A percentile compares a stretch with the other conserved stretches of the same genome.
Evolutionary conservation across 2,329 filamentous ascomycete genomes (phyloP).

Genomic region (Alternaria dauci): DNA sequence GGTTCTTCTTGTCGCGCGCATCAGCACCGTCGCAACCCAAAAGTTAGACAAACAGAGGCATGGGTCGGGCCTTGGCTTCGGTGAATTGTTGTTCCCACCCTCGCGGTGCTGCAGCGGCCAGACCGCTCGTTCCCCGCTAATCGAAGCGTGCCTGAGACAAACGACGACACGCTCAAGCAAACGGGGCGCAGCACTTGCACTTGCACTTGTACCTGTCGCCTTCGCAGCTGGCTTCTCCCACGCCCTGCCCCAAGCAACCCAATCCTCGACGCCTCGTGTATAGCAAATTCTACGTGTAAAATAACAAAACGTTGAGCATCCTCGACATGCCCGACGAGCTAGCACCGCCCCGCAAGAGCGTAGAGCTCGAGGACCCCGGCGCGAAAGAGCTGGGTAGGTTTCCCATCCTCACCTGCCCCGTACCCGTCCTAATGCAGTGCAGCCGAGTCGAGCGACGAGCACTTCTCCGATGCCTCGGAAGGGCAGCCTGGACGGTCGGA

Average conservation of each 20-base stretch:
- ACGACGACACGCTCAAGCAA: constrained; percentile 28
- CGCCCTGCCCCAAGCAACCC: neutral
- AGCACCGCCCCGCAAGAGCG: constrained; percentile 63
- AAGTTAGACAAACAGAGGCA: constrained; percentile 40
- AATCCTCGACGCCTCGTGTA: neutral
- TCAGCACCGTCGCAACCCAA: constrained; percentile 32
- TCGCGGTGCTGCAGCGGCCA: constrained; percentile 16
- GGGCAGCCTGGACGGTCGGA: constrained; percentile 56
- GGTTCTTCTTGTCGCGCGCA: constrained; percentile 28
- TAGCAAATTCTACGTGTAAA: neutral
- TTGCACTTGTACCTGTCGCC: constrained; percentile 2
- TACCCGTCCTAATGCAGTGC: constrained; percentile 19
- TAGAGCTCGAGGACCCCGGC: constrained; percentile 64
- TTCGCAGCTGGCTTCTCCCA: neutral
- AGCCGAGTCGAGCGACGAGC: constrained; percentile 63
- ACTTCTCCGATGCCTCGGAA: constrained; percentile 73
- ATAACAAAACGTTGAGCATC: neutral
- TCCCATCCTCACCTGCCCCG: neutral
- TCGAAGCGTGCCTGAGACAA: constrained; percentile 27
- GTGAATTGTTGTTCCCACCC: constrained; percentile 35
- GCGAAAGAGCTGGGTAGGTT: constrained; percentile 63
- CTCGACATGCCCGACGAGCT: constrained; percentile 54
- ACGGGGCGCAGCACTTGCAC: constrained; percentile 30
- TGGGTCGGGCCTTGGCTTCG: constrained; percentile 29
- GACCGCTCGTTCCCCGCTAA: constrained; percentile 28